Evolutionary conservation across 192 early-diverging fungal genomes (phyloP), one percentile per base, ranked within the genome.

Genomic region (Gaertneriomyces sp.): DNA sequence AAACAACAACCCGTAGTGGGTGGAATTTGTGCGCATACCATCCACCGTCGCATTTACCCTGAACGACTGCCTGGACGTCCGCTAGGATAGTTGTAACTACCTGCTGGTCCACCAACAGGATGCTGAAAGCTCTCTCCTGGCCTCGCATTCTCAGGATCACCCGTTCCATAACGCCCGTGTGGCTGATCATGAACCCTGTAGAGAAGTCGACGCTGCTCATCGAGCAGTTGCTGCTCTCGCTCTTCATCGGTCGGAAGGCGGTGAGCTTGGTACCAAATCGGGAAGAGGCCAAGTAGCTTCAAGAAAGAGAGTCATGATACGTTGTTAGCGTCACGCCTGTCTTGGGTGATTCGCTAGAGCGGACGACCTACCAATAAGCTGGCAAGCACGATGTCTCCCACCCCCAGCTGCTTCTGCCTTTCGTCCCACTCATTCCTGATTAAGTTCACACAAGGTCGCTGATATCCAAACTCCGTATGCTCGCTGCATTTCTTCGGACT

Each of bases 401-500:
- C 61, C 5, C 59, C 61, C 43, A 66, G 53, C 11, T 47, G 16
- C 9, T 16, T 73, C 53, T 75, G 74, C 45, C 60, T 66, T 33
- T 74, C 43, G 12, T 68, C 44, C 70, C 71, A 75, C 49, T 63
- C 71, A 4, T 44, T 42, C 41, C n/a, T 58, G 43, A 75, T 39
- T 7, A 55, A 47, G 4, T 19, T 17, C 20, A 70, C 25, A 53
- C 74, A 75, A 10, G 62, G 25, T 12, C 59, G 43, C 11, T 74
- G 42, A 64, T 74, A 75, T 0, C 70, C 74, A 61, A 75, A 75
- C 52, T 72, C 49, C 4, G 25, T 39, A 20, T 61, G 12, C 50
- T 62, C 33, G 7, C 42, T 16, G 58, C 74, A 75, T 6, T 45
- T 38, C 42, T 74, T 49, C 44, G 53, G 42, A 33, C 25, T 33